A percentile compares a stretch with the other conserved stretches of the same genome.
phyloP scores from a whole-genome alignment of 176 grass and related monocot genomes.

The Eragrostis curvula region DNA sequence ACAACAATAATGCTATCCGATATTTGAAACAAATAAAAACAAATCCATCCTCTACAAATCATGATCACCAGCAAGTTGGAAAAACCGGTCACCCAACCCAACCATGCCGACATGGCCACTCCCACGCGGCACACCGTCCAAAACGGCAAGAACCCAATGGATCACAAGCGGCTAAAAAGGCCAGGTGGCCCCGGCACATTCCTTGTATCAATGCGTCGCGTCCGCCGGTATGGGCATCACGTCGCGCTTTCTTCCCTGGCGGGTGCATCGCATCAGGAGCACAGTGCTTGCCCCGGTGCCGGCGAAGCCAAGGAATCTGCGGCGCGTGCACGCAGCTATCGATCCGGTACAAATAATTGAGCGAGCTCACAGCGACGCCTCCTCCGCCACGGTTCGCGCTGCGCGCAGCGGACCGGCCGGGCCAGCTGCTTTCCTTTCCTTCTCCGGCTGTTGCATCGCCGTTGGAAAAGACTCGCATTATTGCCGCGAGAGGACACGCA shows the following conservation, averaged over 20 bases:
- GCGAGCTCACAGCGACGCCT: slow-evolving; percentile 7
- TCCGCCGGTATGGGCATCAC: slow-evolving; percentile 28
- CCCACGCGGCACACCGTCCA: neutral
- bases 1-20: neutral
- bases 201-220: neutral
- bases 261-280: neutral
- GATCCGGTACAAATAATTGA: slow-evolving; percentile 25
- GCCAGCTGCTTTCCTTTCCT: neutral
- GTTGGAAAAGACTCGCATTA: slow-evolving; percentile 29
- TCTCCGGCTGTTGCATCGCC: neutral
- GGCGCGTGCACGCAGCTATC: slow-evolving; percentile 11
- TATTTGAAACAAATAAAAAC: neutral
- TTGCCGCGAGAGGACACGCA: too few species aligned
- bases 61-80: neutral
- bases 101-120: slow-evolving; percentile 13
- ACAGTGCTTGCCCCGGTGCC: neutral
- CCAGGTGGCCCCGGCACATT: neutral
- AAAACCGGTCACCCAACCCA: neutral
- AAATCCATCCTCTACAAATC: neutral
- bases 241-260: neutral
- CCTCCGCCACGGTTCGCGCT: neutral
- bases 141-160: neutral
- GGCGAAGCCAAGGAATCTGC: neutral
- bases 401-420: neutral
- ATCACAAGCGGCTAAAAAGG: neutral